Evolutionary conservation across 1,284 basidiomycete species (phyloP).

Genomic region (Leccinum holopus): DNA sequence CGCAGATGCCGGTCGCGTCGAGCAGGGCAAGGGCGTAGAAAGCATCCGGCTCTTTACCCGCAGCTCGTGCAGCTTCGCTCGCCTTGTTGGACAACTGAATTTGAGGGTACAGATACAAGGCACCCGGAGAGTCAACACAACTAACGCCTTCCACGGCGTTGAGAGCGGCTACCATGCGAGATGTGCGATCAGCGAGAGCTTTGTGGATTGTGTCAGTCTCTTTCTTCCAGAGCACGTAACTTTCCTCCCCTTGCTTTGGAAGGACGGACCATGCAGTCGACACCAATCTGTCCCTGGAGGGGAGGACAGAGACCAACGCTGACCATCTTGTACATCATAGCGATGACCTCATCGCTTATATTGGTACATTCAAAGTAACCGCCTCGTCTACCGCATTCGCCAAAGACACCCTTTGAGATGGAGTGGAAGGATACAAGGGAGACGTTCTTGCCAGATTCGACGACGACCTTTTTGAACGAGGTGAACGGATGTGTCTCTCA

Average conservation of each 20-base stretch:
- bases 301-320: conserved; percentile 88
- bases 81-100: conserved; percentile 73
- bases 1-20: conserved; percentile 90
- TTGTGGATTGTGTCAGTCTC: conserved; percentile 81
- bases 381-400: conserved; percentile 91
- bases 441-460: conserved; percentile 59
- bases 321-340: conserved; percentile 94
- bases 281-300: conserved; percentile 85
- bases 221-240: conserved; percentile 74
- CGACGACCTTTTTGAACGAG: conserved; percentile 88
- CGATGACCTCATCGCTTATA: conserved; percentile 71
- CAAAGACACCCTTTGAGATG: conserved; percentile 91
- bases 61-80: conserved; percentile 65
- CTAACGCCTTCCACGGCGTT: conserved; percentile 78
- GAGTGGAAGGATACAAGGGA: conserved; percentile 94
- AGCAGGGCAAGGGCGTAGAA: conserved; percentile 84
- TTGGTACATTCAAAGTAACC: conserved; percentile 94
- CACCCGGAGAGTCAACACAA: conserved; percentile 88
- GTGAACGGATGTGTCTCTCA: conserved; percentile 71
- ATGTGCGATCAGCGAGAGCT: conserved; percentile 70
- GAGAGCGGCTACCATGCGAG: conserved; percentile 73
- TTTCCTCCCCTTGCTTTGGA: conserved; percentile 71
- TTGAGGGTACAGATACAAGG: conserved; percentile 84
- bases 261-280: conserved; percentile 88
- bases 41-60: conserved; percentile 80